Evolutionary conservation across 2,329 filamentous ascomycete species (phyloP).

Genomic region (Endothia cerciana): DNA sequence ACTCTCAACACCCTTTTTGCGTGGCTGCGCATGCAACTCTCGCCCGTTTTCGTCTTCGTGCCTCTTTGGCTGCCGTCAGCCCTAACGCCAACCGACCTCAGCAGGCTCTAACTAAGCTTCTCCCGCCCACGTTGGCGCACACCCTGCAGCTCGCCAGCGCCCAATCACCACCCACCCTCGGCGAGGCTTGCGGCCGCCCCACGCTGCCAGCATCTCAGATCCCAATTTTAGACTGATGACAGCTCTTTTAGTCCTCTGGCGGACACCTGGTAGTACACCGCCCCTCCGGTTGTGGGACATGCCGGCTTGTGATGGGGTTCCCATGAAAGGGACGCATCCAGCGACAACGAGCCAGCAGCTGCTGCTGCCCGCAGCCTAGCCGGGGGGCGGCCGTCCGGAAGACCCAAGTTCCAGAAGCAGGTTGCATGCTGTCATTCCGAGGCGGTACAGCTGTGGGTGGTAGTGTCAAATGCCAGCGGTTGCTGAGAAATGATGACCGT

Average conservation of each 20-base stretch:
- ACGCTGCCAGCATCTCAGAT: neutral
- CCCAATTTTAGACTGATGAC: slow-evolving; percentile 14
- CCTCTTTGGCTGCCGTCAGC: neutral
- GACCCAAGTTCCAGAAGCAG: neutral
- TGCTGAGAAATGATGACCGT: neutral
- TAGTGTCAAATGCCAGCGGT: neutral
- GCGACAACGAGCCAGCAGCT: too few relatives aligned
- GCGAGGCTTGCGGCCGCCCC: neutral
- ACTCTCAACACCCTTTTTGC: neutral
- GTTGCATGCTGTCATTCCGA: neutral
- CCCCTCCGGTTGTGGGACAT: slow-evolving; percentile 1
- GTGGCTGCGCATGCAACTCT: too few relatives aligned
- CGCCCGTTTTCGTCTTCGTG: neutral
- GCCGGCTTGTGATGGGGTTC: neutral
- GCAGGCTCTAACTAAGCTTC: neutral
- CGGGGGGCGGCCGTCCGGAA: neutral
- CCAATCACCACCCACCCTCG: slow-evolving; percentile 10
- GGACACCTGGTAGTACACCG: neutral
- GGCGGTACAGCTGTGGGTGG: neutral
- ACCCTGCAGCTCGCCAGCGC: neutral
- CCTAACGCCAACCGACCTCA: slow-evolving; percentile 3
- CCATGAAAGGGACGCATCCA: neutral
- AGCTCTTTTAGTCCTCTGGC: neutral
- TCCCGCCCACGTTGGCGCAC: neutral
- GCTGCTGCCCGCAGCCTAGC: too few relatives aligned